A percentile compares a stretch with the other conserved stretches of the same genome.
These are phyloP conservation scores for Cephaloascus fragrans DNA, from an alignment of 805 yeast species.

Conservation along the genomic window DNA sequence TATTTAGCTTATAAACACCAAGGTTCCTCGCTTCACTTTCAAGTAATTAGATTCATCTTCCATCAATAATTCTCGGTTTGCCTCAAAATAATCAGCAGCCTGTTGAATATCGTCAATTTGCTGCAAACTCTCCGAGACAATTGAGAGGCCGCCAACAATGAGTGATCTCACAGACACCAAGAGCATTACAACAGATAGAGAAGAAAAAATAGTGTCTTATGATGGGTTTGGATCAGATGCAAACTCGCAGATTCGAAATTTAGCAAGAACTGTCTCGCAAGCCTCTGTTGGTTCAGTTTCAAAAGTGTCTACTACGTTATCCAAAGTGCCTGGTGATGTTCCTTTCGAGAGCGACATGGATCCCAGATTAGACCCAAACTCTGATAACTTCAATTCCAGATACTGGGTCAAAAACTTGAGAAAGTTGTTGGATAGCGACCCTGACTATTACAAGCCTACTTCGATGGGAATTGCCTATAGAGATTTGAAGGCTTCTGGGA, in stretches of 20 bases:
- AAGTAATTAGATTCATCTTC: too few species aligned
- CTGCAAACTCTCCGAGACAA: too few species aligned
- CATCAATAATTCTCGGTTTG: too few species aligned
- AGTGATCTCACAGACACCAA: too few species aligned
- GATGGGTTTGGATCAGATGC: not conserved
- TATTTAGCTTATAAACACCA: too few species aligned
- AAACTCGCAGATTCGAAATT: not conserved
- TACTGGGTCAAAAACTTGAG: conserved; percentile 62
- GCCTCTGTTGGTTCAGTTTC: not conserved
- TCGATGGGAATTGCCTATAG: conserved; percentile 51
- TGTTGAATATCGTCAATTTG: too few species aligned
- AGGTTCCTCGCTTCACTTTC: too few species aligned
- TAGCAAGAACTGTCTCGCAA: not conserved
- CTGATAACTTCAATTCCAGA: conserved; percentile 48
- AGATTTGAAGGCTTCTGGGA: conserved; percentile 51
- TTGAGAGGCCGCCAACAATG: too few species aligned
- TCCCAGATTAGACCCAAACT: conserved; percentile 47
- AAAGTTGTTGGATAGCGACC: conserved; percentile 40
- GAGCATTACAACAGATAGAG: too few species aligned
- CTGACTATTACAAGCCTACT: conserved; percentile 54
- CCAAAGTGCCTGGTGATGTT: conserved; percentile 38
- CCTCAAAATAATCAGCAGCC: too few species aligned
- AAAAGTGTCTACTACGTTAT: conserved; percentile 17
- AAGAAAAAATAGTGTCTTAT: too few species aligned
- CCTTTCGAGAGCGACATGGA: conserved; percentile 19